These are phyloP conservation scores for Gossypium turneri DNA, from an alignment of 345 rosid genomes.

Conservation along the genomic window DNA sequence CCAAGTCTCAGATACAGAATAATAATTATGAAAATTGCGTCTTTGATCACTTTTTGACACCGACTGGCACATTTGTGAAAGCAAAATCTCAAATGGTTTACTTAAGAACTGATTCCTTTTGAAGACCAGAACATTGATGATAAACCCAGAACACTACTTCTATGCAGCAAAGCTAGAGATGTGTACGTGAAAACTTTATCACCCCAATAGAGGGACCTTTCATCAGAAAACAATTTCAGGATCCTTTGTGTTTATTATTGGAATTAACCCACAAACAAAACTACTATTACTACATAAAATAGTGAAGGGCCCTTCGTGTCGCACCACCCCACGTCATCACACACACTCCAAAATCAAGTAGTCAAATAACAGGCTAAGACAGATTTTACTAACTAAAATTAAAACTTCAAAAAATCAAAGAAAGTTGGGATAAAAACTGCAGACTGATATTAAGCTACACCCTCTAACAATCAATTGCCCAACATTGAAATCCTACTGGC, in stretches of 20 bases:
- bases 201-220: neutral
- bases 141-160: neutral
- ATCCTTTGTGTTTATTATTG: neutral
- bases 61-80: neutral
- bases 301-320: neutral
- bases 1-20: neutral
- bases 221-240: neutral
- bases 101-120: neutral
- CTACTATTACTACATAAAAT: neutral
- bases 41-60: neutral
- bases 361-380: slow-evolving; percentile 1
- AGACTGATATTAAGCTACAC: neutral
- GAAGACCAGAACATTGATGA: neutral
- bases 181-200: neutral
- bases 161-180: neutral
- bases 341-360: neutral
- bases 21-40: neutral
- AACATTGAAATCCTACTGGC: neutral
- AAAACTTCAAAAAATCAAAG: neutral
- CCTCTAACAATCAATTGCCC: neutral
- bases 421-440: neutral
- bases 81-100: neutral
- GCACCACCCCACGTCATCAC: neutral
- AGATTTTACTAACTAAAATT: neutral
- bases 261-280: neutral